Percentiles rank a stretch among this genome's conserved stretches.
phyloP scores from a whole-genome alignment of 2,329 filamentous ascomycete genomes.

The Huntiella omanensis region DNA sequence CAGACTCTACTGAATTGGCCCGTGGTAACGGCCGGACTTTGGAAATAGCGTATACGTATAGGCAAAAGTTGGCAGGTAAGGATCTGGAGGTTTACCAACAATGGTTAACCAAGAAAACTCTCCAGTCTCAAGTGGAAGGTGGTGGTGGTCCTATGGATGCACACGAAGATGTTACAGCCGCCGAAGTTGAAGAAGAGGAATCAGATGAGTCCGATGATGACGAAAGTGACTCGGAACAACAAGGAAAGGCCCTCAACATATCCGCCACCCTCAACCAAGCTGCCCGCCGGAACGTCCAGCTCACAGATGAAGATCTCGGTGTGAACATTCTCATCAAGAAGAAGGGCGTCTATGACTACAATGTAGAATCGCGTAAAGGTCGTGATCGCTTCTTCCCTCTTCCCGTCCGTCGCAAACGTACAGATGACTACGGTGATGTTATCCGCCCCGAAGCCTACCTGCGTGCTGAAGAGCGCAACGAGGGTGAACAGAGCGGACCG shows the following conservation, averaged over 20 bases:
- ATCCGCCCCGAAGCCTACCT: conserved; percentile 90
- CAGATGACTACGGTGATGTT: conserved; percentile 83
- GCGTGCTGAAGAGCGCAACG: conserved; percentile 75
- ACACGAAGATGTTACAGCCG: conserved; percentile 57
- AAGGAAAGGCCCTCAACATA: conserved; percentile 79
- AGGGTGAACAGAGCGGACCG: conserved; percentile 28
- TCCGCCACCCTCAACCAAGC: conserved; percentile 71
- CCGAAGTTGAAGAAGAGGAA: conserved; percentile 69
- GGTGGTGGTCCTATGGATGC: conserved; percentile 51
- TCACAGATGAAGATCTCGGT: conserved; percentile 79
- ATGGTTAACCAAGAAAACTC: conserved; percentile 71
- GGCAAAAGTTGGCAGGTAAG: conserved; percentile 49
- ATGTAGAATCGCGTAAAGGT: conserved; percentile 78
- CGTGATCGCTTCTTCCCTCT: conserved; percentile 86
- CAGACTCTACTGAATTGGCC: conserved; percentile 45
- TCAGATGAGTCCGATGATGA: conserved; percentile 40
- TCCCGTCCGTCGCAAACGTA: conserved; percentile 56
- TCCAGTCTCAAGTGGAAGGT: conserved; percentile 62
- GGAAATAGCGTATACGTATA: conserved; percentile 39
- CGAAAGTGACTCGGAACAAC: conserved; percentile 74
- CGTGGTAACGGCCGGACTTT: conserved; percentile 45
- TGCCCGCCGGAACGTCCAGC: conserved; percentile 64
- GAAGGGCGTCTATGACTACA: conserved; percentile 83
- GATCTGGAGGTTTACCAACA: conserved; percentile 77
- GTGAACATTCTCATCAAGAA: conserved; percentile 78